Base-by-base conservation (phyloP, 2,329 filamentous ascomycete genomes). In the Hypoxylon sp. region DNA sequence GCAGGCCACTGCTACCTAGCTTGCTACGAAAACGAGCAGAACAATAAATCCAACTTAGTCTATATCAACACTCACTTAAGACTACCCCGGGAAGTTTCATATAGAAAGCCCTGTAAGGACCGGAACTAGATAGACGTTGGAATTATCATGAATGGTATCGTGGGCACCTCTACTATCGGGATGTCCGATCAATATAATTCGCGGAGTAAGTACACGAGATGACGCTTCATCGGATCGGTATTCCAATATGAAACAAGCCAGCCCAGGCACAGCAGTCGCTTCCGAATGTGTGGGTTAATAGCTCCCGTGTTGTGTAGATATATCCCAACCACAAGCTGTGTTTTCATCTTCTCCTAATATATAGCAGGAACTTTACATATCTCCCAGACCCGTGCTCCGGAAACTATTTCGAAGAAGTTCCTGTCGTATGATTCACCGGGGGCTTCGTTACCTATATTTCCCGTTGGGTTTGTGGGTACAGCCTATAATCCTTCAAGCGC, bases 381-480 rank as follows among this genome's bases (percentile, higher is more conserved):
- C 13, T 59, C 17, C 31, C 39, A 46, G 33, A n/a, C n/a, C 31
- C 14, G 13, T 4, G 29, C 42, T 8, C 22, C 13, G n/a, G 26
- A 44, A 26, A 37, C 42, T 24, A 50, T 64, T 51, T 35, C 19
- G 11, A 50, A 54, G 14, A 44, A 44, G 29, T 48, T 33, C 31
- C 17, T 24, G 8, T 51, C 29, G 11, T 31, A 33, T 33, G 22
- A 59, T 39, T 11, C 11, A 22, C 13, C 42, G 31, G 50, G 8
- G 22, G 24, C 42, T 17, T 10, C 33, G 14, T 8, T 2, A 42
- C 10, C 26, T 8, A 31, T 37, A 19, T 44, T 14, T 44, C 9
- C 13, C 19, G 22, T 11, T 19, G 10, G 39, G 42, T 5, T 37
- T 9, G 14, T 39, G 3, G 46, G 24, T 39, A 52, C 14, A 33